Percentiles rank a stretch among this genome's conserved stretches.
These are phyloP conservation scores for Candida nonsorbophila DNA, from an alignment of 805 yeast species.

Conservation along the genomic window DNA sequence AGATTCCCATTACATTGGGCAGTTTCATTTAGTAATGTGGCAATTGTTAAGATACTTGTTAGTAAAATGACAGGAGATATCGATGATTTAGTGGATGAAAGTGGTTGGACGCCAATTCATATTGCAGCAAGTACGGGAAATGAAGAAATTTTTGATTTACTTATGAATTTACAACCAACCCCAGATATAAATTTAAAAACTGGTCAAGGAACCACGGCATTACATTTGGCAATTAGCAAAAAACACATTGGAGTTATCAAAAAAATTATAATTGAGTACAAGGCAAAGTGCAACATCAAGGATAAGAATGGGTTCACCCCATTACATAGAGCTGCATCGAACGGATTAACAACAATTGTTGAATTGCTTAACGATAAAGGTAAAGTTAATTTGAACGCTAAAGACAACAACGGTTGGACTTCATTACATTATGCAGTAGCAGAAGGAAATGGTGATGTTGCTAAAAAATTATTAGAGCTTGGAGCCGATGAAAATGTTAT, in stretches of 20 bases:
- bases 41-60: conserved; percentile 18
- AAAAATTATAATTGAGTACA: conserved; percentile 45
- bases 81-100: conserved; percentile 62
- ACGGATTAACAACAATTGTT: conserved; percentile 59
- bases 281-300: conserved; percentile 59
- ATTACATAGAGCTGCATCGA: conserved; percentile 77
- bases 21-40: conserved; percentile 52
- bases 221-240: conserved; percentile 76
- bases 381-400: conserved; percentile 60
- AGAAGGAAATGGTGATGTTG: conserved; percentile 83
- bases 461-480: conserved; percentile 49
- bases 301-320: conserved; percentile 66
- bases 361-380: conserved; percentile 47
- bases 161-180: conserved; percentile 44
- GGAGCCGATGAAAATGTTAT: conserved; percentile 60
- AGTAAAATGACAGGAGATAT: conserved; percentile 42
- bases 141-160: conserved; percentile 40
- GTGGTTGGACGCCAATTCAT: conserved; percentile 89
- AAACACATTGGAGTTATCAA: conserved; percentile 50
- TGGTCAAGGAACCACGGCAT: conserved; percentile 62
- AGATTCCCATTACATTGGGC: conserved; percentile 91
- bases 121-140: conserved; percentile 76
- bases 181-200: conserved; percentile 64
- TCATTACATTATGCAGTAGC: conserved; percentile 86
- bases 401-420: conserved; percentile 75